A percentile compares a stretch with the other conserved stretches of the same genome.
phyloP scores from a whole-genome alignment of 495 filamentous ascomycete genomes.

The Tuber microsphaerosporum region DNA sequence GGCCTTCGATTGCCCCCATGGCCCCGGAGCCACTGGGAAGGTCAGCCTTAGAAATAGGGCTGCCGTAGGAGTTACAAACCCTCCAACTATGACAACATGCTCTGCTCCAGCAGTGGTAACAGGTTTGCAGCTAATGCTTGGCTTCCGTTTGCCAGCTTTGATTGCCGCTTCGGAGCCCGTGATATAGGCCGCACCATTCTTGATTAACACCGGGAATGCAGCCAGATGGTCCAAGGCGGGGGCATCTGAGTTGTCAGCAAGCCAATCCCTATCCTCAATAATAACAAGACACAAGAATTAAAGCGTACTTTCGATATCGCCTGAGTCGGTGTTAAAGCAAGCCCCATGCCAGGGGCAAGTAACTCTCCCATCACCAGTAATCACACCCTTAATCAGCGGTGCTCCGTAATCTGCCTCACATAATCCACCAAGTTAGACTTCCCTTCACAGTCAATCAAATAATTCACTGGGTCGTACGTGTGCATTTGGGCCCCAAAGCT shows the following conservation, averaged over 20 bases:
- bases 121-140: slow-evolving; percentile 61
- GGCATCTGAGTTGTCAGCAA: slow-evolving; percentile 50
- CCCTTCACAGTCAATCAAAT: no score
- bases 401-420: slow-evolving; percentile 48
- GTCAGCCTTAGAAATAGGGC: not conserved
- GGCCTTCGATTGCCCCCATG: slow-evolving; percentile 67
- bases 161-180: slow-evolving; percentile 71
- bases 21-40: slow-evolving; percentile 63
- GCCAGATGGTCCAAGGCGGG: slow-evolving; percentile 76
- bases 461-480: slow-evolving; percentile 54
- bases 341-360: slow-evolving; percentile 80
- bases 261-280: not conserved
- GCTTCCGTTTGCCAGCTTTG: slow-evolving; percentile 63
- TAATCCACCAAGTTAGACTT: slow-evolving; percentile 1
- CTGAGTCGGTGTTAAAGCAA: slow-evolving; percentile 82
- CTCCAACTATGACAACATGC: slow-evolving; percentile 79
- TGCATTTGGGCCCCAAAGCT: slow-evolving; percentile 79
- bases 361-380: slow-evolving; percentile 72
- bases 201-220: slow-evolving; percentile 71
- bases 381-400: slow-evolving; percentile 72
- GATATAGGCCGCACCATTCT: slow-evolving; percentile 75
- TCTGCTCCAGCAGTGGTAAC: slow-evolving; percentile 52
- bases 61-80: slow-evolving; percentile 46
- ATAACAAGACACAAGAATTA: not conserved
- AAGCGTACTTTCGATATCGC: slow-evolving; percentile 65